Evolutionary conservation across 176 grass and related monocot species (phyloP), one percentile per base, ranked within the genome.

Genomic region (Oryza punctata): DNA sequence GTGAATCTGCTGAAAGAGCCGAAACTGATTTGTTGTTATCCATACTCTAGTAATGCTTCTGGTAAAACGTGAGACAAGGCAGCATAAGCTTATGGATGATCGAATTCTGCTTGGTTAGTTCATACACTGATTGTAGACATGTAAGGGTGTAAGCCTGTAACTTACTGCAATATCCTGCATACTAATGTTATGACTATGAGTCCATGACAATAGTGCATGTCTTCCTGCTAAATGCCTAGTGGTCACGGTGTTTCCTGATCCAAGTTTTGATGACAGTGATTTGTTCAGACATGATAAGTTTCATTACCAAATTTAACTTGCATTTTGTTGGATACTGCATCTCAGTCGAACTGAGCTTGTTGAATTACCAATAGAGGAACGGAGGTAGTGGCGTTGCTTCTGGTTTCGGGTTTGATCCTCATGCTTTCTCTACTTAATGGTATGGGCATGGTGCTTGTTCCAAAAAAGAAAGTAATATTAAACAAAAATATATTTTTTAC

Each of bases 201-300:
- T n/a, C 14, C 29, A 10, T 75, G 70, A 8, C 12, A 83, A 50
- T 75, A 15, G n/a, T 6, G 2, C 12, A 29, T 19, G 14, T 15
- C 19, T 28, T 81, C 79, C 47, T 61, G 68, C 68, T 16, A 82
- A 15, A 49, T 61, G 50, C 67, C 14, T 1, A 82, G 8, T 37
- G 11, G 21, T 10, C 28, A 15, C 2, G 1, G 6, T 28, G 41
- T 66, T 12, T 44, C 35, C 37, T 38, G 37, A 38, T 38, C 37
- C 37, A 38, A 8, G 37, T 38, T 38, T 38, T 38, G 37, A 38
- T 38, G 7, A 1, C 7, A 7, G 37, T 38, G 6, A 38, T 38
- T 38, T 38, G 37, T 38, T 38, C 37, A 38, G 37, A 35, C 33
- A 35, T 35, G 7, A 38, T 1, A 38, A 38, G 37, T 38, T 38